Base-by-base conservation (phyloP, 75 land plant species). In the Pinus taeda region DNA sequence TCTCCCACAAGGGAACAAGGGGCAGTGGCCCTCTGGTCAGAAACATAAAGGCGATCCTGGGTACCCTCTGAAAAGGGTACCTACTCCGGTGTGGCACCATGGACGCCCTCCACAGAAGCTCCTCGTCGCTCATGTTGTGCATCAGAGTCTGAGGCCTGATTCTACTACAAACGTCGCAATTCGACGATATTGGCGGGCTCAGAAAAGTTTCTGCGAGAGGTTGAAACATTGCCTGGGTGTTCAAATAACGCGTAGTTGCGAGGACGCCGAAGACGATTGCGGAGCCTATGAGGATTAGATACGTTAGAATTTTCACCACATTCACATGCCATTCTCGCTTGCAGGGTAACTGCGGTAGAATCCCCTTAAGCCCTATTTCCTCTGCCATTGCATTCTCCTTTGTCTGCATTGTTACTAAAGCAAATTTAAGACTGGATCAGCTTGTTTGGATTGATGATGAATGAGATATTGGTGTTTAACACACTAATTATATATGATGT, bases 31-130 rank as follows among this genome's bases (percentile, higher is more conserved):
- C 91, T 18, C 75, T 85, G 0, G 84, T 81, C 60, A 93, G 76
- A 83, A 93, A 89, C 88, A 93, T 64, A 80, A 92, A 93, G 1
- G 96, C 92, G 14, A 93, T 83, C 80, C 88, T 89, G 6, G 87
- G 94, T 1, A 74, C 79, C 64, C 88, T 83, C 6, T 36, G 7
- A 63, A 76, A 82, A 0, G 92, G 92, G 70, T 81, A 84, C 37
- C 67, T 79, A 15, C 57, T 62, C 42, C 67, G 80, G 75, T 56
- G 64, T 4, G 91, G 87, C 67, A 73, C 81, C 85, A 89, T 57
- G 11, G 86, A 77, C 24, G 89, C 90, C 71, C 87, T 81, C 91
- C 91, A 89, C 3, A 86, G 78, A 24, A 89, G 81, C 77, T 89
- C 82, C 0, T 63, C 73, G 74, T 89, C 91, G 2, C 82, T 58